Base-by-base conservation (phyloP, 306 rosid species). In the Mimosa pudica region DNA sequence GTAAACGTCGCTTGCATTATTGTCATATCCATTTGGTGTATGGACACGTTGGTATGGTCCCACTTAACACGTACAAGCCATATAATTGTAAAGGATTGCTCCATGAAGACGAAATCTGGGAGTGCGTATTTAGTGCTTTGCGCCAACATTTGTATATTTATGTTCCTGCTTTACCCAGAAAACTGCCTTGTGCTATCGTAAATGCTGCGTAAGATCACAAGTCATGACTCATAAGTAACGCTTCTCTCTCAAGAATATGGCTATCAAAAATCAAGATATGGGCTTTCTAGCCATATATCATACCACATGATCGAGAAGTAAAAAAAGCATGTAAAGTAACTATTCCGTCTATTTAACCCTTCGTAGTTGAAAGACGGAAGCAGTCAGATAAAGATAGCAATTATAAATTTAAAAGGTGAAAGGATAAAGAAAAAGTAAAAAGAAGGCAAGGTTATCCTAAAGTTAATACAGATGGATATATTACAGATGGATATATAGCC, bases 41-140 rank as follows among this genome's bases (percentile, higher is more conserved):
- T 10, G 38, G 55, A 69, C 73, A 69, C 57, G 57, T 45, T 17
- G 74, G n/a, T 5, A 80, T 71, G 46, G 65, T 46, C 71, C 60
- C 71, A 75, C 57, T 54, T 41, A 63, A 54, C 80, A 72, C 51
- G 77, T 76, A 47, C 66, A 79, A 75, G 66, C 73, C 67, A 78
- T 54, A 38, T 74, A 44, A 11, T 48, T 48, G 52, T 38, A 61
- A 61, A 41, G 36, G 69, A 71, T 79, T 79, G 79, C 58, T 55
- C 66, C 62, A 64, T 52, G 70, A 68, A 42, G 68, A 51, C 36
- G 54, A 68, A 35, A 75, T 73, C 49, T 57, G 10, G 76, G 58
- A 68, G 73, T 4, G 73, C 12, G 17, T 41, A 67, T 30, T 57
- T 30, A n/a, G 47, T 41, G 72, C 7, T 67, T 67, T 41, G 72